These are phyloP conservation scores for Wickerhamomyces alni DNA, from an alignment of 805 yeast genomes.

Conservation along the genomic window DNA sequence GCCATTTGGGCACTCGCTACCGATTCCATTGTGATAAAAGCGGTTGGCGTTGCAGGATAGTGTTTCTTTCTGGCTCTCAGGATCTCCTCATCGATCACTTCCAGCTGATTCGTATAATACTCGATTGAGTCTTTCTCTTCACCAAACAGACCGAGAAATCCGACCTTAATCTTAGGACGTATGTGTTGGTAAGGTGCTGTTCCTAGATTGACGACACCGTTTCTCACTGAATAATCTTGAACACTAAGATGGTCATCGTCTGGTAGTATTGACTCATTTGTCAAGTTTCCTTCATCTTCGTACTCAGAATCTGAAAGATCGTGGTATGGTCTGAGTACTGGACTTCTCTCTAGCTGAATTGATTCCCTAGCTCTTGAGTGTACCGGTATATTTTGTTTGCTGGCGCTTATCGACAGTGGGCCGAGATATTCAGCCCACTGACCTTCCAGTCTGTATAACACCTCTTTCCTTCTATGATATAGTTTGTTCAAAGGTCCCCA, in stretches of 20 bases:
- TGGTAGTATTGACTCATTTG: conserved; percentile 2
- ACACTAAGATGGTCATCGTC: conserved; percentile 18
- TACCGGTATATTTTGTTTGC: conserved; percentile 17
- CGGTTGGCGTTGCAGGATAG: conserved; percentile 81
- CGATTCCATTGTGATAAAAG: conserved; percentile 90
- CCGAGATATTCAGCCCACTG: conserved; percentile 69
- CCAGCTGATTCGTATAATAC: conserved; percentile 62
- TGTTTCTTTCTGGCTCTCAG: conserved; percentile 55
- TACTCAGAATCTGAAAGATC: conserved; percentile 9
- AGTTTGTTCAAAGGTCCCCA: conserved; percentile 73
- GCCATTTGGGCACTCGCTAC: conserved; percentile 96
- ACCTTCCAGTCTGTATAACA: conserved; percentile 56
- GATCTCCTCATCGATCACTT: conserved; percentile 67
- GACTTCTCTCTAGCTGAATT: conserved; percentile 16
- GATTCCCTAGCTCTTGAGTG: conserved; percentile 20
- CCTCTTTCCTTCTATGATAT: conserved; percentile 48
- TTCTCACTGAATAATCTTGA: conserved; percentile 16
- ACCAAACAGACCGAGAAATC: conserved; percentile 61
- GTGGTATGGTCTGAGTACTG: conserved; percentile 8
- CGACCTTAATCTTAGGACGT: conserved; percentile 60
- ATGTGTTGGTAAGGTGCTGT: conserved; percentile 24
- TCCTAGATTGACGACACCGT: conserved; percentile 14
- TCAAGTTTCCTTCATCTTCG: conserved; percentile 2
- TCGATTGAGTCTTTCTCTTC: conserved; percentile 75
- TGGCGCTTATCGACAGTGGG: conserved; percentile 19